These are phyloP conservation scores for Kluyveromyces lactis DNA, from an alignment of 805 yeast genomes.

Conservation along the genomic window DNA sequence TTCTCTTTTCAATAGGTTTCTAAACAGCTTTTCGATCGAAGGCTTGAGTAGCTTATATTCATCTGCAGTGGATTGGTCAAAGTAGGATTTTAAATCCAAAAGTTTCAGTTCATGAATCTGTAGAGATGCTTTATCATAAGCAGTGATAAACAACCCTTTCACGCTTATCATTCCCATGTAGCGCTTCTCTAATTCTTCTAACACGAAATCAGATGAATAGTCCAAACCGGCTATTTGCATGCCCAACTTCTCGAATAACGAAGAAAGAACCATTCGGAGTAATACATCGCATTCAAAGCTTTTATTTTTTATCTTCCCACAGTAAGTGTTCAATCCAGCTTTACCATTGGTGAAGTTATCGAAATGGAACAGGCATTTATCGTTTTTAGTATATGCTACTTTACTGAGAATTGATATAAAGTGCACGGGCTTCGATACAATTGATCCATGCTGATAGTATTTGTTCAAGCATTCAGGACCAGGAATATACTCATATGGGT, in stretches of 20 bases:
- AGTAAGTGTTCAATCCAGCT: constrained; percentile 8
- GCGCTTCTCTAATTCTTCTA: constrained; percentile 14
- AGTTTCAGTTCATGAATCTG: background rate
- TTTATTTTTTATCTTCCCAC: constrained; percentile 11
- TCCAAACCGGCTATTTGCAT: constrained; percentile 11
- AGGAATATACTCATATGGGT: background rate
- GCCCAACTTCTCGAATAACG: constrained; percentile 14
- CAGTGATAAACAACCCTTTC: constrained; percentile 4
- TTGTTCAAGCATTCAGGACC: background rate
- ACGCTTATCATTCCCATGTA: constrained; percentile 16
- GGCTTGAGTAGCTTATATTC: background rate
- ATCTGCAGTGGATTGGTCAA: background rate
- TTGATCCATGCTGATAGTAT: constrained; percentile 1
- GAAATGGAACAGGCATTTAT: constrained; percentile 11
- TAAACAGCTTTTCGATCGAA: constrained; percentile 1
- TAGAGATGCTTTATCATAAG: constrained; percentile 1
- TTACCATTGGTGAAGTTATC: constrained; percentile 13
- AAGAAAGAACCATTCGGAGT: constrained; percentile 16
- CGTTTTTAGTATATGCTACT: constrained; percentile 9
- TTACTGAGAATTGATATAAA: constrained; percentile 17
- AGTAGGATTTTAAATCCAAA: background rate
- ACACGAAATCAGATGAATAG: constrained; percentile 3
- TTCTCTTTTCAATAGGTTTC: constrained; percentile 1
- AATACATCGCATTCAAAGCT: constrained; percentile 10
- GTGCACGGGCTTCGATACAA: constrained; percentile 7